These are phyloP conservation scores for Saussurea involucrata DNA, from an alignment of 129 eudicot genomes.

Conservation along the genomic window DNA sequence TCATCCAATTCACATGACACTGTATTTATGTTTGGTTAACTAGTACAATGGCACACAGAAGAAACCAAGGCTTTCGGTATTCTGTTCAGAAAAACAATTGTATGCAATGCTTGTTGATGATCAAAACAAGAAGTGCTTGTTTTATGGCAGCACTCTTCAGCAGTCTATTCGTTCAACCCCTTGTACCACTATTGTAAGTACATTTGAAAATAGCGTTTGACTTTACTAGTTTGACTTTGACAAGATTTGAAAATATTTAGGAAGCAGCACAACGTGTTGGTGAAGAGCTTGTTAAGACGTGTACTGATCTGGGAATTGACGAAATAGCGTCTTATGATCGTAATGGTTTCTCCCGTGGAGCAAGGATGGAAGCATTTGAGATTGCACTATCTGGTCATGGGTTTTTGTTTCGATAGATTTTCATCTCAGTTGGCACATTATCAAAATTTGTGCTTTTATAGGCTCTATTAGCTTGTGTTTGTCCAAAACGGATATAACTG, in stretches of 20 bases:
- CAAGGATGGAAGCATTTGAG: slow-evolving; percentile 83
- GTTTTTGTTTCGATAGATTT: slow-evolving; percentile 48
- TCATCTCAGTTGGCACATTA: slow-evolving; percentile 4
- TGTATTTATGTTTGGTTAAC: slow-evolving; percentile 3
- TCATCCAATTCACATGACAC: background rate
- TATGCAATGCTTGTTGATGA: slow-evolving; percentile 93
- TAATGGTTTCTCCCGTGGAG: slow-evolving; percentile 74
- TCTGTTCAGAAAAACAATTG: slow-evolving; percentile 82
- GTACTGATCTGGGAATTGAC: slow-evolving; percentile 59
- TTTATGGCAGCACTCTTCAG: slow-evolving; percentile 82
- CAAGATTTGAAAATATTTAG: slow-evolving; percentile 32
- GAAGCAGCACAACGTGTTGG: slow-evolving; percentile 86
- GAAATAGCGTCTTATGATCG: slow-evolving; percentile 82
- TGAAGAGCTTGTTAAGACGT: slow-evolving; percentile 80
- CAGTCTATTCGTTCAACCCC: slow-evolving; percentile 58
- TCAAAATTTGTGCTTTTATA: background rate
- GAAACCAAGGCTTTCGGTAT: slow-evolving; percentile 96
- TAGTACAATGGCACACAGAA: slow-evolving; percentile 84
- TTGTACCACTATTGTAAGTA: slow-evolving; percentile 67
- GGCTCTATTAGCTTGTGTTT: background rate
- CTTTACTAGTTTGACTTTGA: background rate
- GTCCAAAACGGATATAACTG: background rate
- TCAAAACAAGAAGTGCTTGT: slow-evolving; percentile 78
- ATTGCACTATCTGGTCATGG: slow-evolving; percentile 76
- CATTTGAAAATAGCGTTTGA: too few species aligned